Conservation (phyloP, 2,329 filamentous ascomycete genomes). For the Cladophialophora bantiana region DNA sequence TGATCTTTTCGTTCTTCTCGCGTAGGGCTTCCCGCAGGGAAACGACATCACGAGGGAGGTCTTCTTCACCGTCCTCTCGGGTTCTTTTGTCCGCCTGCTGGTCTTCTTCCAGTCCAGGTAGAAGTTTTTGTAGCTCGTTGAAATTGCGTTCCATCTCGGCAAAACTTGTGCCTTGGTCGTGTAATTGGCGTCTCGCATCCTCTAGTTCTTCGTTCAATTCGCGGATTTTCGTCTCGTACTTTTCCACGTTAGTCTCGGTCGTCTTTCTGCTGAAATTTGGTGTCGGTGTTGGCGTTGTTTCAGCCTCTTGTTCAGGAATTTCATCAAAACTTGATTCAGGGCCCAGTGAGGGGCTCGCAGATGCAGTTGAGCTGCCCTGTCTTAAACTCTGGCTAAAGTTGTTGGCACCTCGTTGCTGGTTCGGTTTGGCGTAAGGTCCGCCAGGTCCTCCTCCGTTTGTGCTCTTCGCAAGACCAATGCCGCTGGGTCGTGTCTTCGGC, state of each 20-base stretch:
- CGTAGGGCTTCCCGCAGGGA: conserved; percentile 82
- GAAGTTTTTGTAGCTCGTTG: conserved; percentile 77
- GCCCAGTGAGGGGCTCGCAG: conserved; percentile 40
- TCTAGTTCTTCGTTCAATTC: conserved; percentile 75
- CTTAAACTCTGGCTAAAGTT: conserved; percentile 47
- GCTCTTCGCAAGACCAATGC: conserved; percentile 47
- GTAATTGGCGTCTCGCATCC: conserved; percentile 84
- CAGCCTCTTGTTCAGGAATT: conserved; percentile 60
- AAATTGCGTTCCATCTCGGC: conserved; percentile 89
- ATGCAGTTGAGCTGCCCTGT: conserved; percentile 35
- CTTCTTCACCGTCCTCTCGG: conserved; percentile 50
- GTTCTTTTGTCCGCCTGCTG: conserved; percentile 51
- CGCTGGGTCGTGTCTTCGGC: conserved; percentile 38
- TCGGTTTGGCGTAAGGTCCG: conserved; percentile 57
- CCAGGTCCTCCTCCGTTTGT: conserved; percentile 61
- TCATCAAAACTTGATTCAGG: conserved; percentile 45
- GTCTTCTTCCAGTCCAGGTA: conserved; percentile 55
- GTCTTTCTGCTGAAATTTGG: conserved; percentile 31
- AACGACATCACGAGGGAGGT: conserved; percentile 66
- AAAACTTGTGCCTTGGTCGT: conserved; percentile 81
- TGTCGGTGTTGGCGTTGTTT: conserved; percentile 53
- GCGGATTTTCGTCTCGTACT: conserved; percentile 54
- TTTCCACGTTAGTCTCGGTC: conserved; percentile 42
- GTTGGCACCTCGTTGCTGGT: conserved; percentile 56
- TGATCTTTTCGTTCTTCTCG: conserved; percentile 97